A percentile compares a stretch with the other conserved stretches of the same genome.
phyloP scores from a whole-genome alignment of 495 filamentous ascomycete species.

The Annulohypoxylon moriforme region DNA sequence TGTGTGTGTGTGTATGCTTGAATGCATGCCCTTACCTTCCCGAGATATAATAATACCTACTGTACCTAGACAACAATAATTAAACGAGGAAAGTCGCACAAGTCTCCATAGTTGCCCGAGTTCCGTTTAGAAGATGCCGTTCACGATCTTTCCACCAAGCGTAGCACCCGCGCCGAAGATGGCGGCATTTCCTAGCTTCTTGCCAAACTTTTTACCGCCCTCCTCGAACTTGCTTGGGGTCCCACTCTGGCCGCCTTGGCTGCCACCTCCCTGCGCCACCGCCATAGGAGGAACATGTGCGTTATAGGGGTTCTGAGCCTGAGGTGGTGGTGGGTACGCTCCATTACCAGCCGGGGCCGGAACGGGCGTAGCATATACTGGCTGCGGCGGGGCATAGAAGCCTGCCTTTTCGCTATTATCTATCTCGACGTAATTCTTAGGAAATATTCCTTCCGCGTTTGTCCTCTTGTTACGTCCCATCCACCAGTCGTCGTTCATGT shows the following conservation, averaged over 20 bases:
- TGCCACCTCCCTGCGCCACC: constrained; percentile 49
- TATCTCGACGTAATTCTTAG: constrained; percentile 83
- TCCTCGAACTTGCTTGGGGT: constrained; percentile 61
- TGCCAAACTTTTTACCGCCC: constrained; percentile 70
- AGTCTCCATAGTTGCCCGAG: not conserved
- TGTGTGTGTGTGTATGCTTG: not conserved
- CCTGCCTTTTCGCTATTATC: constrained; percentile 50
- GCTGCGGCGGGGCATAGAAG: constrained; percentile 48
- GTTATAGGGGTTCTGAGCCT: constrained; percentile 59
- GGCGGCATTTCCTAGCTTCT: constrained; percentile 80
- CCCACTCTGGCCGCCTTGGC: constrained; percentile 9
- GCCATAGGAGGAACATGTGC: constrained; percentile 64
- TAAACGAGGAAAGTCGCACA: not conserved
- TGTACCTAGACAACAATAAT: not conserved
- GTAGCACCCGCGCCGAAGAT: constrained; percentile 90
- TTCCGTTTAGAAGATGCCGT: constrained; percentile 79
- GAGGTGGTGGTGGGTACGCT: constrained; percentile 49
- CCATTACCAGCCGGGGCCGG: constrained; percentile 33
- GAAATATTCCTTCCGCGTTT: constrained; percentile 89
- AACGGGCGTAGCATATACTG: constrained; percentile 42
- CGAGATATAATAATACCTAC: not conserved
- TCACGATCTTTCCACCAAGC: constrained; percentile 90
- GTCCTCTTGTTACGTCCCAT: constrained; percentile 85
- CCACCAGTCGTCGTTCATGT: constrained; percentile 98
- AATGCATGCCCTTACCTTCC: not conserved